These are phyloP conservation scores for Silene vulgaris DNA, from an alignment of 179 eudicot genomes.

Conservation along the genomic window DNA sequence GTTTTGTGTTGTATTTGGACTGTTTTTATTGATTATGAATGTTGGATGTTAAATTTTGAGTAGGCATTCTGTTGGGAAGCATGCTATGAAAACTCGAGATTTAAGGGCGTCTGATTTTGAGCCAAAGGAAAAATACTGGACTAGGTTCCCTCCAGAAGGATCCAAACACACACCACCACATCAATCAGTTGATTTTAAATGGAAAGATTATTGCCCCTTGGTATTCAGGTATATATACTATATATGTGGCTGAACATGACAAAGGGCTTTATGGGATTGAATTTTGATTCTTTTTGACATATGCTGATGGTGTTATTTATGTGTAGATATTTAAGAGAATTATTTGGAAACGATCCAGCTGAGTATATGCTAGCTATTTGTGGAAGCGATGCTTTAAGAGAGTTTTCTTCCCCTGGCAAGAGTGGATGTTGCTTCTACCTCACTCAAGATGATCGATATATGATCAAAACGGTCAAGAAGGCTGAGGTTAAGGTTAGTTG, in stretches of 20 bases:
- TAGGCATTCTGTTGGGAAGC: conserved; percentile 89
- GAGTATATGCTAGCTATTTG: conserved; percentile 98
- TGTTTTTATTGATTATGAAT: conserved; percentile 6
- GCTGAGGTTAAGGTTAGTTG: conserved; percentile 95
- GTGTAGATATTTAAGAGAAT: conserved; percentile 67
- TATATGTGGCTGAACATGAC: background rate
- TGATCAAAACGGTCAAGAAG: conserved; percentile 93
- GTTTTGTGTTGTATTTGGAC: background rate
- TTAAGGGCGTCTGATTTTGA: conserved; percentile 80
- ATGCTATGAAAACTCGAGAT: conserved; percentile 58
- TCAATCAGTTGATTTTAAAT: conserved; percentile 66
- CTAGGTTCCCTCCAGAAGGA: conserved; percentile 83
- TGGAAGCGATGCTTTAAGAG: conserved; percentile 85
- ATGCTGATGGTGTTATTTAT: conserved; percentile 17
- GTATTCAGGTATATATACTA: conserved; percentile 66
- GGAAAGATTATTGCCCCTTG: conserved; percentile 97
- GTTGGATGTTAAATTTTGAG: conserved; percentile 20
- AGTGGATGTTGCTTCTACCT: conserved; percentile 94
- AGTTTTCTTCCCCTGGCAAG: conserved; percentile 94
- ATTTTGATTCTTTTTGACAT: background rate
- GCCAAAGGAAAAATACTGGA: conserved; percentile 70
- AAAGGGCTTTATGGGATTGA: background rate
- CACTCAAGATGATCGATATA: conserved; percentile 90
- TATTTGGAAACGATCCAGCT: conserved; percentile 84
- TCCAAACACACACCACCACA: conserved; percentile 89